Conservation (phyloP, 352 stramenopile genomes). For the Saprolegnia parasitica region DNA sequence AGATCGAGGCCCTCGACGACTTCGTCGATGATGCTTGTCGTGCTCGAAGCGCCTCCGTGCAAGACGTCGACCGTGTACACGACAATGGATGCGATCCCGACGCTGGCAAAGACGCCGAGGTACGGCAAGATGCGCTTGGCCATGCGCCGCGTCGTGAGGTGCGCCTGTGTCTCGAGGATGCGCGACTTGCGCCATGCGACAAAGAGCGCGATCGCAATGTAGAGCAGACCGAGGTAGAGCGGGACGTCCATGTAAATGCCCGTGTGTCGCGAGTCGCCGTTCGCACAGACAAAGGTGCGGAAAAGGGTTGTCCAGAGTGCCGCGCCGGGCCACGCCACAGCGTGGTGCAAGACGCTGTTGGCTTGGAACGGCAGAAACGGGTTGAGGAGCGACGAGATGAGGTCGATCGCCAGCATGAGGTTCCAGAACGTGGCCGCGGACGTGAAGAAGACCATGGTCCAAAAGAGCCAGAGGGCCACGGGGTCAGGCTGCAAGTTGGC, state of each 20-base stretch:
- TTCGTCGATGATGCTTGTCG: conserved; percentile 60
- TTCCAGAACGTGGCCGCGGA: conserved; percentile 76
- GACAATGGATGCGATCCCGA: conserved; percentile 45
- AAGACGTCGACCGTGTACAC: conserved; percentile 51
- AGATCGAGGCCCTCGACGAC: conserved; percentile 66
- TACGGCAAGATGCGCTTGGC: conserved; percentile 82
- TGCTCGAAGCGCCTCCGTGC: conserved; percentile 36
- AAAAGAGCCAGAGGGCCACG: conserved; percentile 73
- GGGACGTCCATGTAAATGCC: conserved; percentile 62
- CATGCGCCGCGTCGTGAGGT: conserved; percentile 72
- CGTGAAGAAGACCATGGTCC: conserved; percentile 77
- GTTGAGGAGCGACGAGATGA: conserved; percentile 85
- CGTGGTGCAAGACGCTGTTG: conserved; percentile 80
- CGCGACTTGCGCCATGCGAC: conserved; percentile 65
- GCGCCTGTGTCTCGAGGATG: conserved; percentile 66
- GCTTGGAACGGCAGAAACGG: conserved; percentile 83
- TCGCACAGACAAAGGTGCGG: conserved; percentile 48
- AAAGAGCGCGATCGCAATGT: conserved; percentile 53
- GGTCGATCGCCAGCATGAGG: conserved; percentile 77
- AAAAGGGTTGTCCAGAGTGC: conserved; percentile 66
- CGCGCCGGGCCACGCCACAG: conserved; percentile 70
- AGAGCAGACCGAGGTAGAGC: conserved; percentile 59
- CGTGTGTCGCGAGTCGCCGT: conserved; percentile 33
- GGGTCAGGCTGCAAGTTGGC: conserved; percentile 28
- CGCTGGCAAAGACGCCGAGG: conserved; percentile 53